phyloP scores from a whole-genome alignment of 208 protist species.

The Blastocrithidia nonstop region DNA sequence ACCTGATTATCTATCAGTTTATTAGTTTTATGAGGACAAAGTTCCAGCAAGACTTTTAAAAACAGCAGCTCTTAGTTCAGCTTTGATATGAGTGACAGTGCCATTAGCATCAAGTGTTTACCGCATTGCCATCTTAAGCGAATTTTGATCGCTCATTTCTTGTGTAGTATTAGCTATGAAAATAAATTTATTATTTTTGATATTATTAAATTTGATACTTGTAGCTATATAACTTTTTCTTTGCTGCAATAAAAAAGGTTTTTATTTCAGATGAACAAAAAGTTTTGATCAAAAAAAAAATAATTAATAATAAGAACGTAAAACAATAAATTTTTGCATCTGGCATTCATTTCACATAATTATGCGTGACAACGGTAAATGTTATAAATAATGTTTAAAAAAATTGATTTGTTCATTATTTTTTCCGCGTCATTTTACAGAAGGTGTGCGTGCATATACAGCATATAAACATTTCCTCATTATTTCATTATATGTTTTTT shows the following conservation, averaged over 20 bases:
- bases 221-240: not conserved
- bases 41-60: slow-evolving; percentile 60
- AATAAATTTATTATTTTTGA: slow-evolving; percentile 2
- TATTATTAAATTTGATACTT: slow-evolving; percentile 3
- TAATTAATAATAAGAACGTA: not conserved
- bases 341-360: not conserved
- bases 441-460: no score
- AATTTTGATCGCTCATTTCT: slow-evolving; percentile 46
- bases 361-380: not conserved
- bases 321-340: not conserved
- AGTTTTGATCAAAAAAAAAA: not conserved
- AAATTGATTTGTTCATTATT: no score
- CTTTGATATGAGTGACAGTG: slow-evolving; percentile 75
- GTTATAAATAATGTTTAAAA: no score
- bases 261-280: slow-evolving; percentile 9
- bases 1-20: slow-evolving; percentile 2
- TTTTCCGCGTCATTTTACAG: no score
- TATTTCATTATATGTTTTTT: no score
- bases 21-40: not conserved
- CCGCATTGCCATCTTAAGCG: slow-evolving; percentile 71
- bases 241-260: not conserved
- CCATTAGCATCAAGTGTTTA: slow-evolving; percentile 73
- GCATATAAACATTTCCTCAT: no score
- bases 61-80: slow-evolving; percentile 77
- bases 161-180: not conserved